Base-by-base conservation (phyloP, 75 land plant genomes). In the Ceratopteris richardii region DNA sequence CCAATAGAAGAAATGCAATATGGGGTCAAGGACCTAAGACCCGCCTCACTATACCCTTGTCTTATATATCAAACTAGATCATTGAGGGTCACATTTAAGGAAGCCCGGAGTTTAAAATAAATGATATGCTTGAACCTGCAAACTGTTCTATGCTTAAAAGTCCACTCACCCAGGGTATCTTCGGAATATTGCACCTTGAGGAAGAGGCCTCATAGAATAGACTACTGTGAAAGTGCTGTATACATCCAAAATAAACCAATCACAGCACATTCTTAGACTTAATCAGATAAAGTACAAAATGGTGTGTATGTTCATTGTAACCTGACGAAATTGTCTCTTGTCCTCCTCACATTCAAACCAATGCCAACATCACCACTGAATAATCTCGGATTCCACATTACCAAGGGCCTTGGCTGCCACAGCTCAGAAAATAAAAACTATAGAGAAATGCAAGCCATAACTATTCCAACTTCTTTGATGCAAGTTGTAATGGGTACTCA, bases 371-470 rank as follows among this genome's bases (percentile, higher is more conserved):
- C 98, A 53, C 82, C 98, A 68, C 96, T 93, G 29, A 88, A 50
- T 24, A 93, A 81, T 18, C 86, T 83, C 21, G 98, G 98, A 53
- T 93, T 93, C 98, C 95, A 87, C 98, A 93, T 93, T 27, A 93
- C 66, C 30, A 93, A 79, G 22, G 98, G 96, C 63, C 89, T 85
- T 39, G 77, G 78, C 94, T 93, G 67, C 51, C 25, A 31, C 27
- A 29, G 5, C 37, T 33, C 37, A 33, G 3, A 33, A 33, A 33
- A 33, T 33, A 9, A 4, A 33, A 33, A 3, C 37, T 4, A 33
- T n/a, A n/a, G n/a, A n/a, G n/a, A n/a, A n/a, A n/a, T n/a, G n/a
- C n/a, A n/a, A n/a, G n/a, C n/a, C n/a, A n/a, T n/a, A n/a, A n/a
- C n/a, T n/a, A n/a, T n/a, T n/a, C n/a, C n/a, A n/a, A n/a, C n/a